A percentile compares a stretch with the other conserved stretches of the same genome.
These are phyloP conservation scores for Omphalotus guepiniiformis DNA, from an alignment of 768 basidiomycete genomes.

Conservation along the genomic window DNA sequence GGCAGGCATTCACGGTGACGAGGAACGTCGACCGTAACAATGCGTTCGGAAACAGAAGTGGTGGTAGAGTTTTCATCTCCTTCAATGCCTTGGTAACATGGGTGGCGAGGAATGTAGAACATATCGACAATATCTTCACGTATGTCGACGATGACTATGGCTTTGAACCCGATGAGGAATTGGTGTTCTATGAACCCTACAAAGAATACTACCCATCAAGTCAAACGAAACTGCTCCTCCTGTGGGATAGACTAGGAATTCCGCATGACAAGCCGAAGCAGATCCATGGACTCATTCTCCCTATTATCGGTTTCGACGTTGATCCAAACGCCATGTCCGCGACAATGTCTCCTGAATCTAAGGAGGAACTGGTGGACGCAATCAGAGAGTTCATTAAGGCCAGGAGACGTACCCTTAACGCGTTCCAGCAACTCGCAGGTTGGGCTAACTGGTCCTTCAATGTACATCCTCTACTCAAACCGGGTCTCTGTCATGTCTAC, in stretches of 20 bases:
- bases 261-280: constrained; percentile 30
- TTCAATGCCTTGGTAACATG: constrained; percentile 23
- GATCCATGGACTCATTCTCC: constrained; percentile 15
- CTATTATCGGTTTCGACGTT: constrained; percentile 25
- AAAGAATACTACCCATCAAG: constrained; percentile 13
- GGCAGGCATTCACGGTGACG: no score
- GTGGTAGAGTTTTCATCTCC: constrained; percentile 11
- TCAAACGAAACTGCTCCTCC: constrained; percentile 20
- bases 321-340: constrained; percentile 18
- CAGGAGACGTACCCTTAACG: constrained; percentile 10
- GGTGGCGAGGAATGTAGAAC: constrained; percentile 18
- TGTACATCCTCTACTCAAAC: constrained; percentile 20
- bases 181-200: constrained; percentile 23
- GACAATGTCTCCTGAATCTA: background rate
- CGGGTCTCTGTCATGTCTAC: constrained; percentile 18
- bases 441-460: constrained; percentile 24
- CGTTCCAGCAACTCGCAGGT: constrained; percentile 19
- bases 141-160: constrained; percentile 27
- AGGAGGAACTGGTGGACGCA: constrained; percentile 9
- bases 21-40: constrained; percentile 15
- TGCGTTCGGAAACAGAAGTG: constrained; percentile 10
- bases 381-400: constrained; percentile 14
- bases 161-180: constrained; percentile 12
- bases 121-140: constrained; percentile 13
- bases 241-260: constrained; percentile 26